Evolutionary conservation across 2,329 filamentous ascomycete species (phyloP).

Genomic region (Calycina herbarum): DNA sequence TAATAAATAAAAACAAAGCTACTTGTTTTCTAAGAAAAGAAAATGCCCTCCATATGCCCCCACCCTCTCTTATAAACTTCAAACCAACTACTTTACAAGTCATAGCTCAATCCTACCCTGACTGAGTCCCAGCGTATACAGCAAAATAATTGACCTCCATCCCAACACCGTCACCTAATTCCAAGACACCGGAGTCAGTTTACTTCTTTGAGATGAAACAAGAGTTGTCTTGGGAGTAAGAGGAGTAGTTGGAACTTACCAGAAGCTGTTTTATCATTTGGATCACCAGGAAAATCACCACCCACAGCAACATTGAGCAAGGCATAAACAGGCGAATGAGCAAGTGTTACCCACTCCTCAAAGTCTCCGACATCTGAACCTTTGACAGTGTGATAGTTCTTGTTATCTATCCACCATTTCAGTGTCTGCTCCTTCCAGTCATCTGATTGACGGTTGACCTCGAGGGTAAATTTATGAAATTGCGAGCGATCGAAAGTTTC

Average conservation of each 20-base stretch:
- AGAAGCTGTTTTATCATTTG: not conserved
- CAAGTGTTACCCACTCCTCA: slow-evolving; percentile 12
- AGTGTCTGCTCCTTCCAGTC: slow-evolving; percentile 15
- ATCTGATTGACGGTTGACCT: slow-evolving; percentile 8
- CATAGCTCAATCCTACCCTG: not conserved
- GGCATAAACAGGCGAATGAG: slow-evolving; percentile 16
- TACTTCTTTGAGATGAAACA: too few species aligned
- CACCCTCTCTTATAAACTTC: not conserved
- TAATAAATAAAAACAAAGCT: too few species aligned
- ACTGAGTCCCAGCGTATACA: slow-evolving; percentile 6
- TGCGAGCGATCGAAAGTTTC: slow-evolving; percentile 6
- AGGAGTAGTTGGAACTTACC: too few species aligned
- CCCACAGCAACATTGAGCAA: slow-evolving; percentile 20
- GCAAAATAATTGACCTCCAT: slow-evolving; percentile 14
- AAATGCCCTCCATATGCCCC: not conserved
- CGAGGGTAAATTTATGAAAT: slow-evolving; percentile 18
- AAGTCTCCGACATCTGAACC: slow-evolving; percentile 12
- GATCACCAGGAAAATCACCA: slow-evolving; percentile 1
- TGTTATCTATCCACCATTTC: slow-evolving; percentile 20
- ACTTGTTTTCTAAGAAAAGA: too few species aligned
- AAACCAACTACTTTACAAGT: not conserved
- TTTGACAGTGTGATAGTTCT: slow-evolving; percentile 15
- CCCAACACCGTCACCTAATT: not conserved
- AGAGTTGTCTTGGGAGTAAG: too few species aligned
- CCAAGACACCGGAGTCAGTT: too few species aligned